Evolutionary conservation across 495 filamentous ascomycete species (phyloP), one percentile per base, ranked within the genome.

Genomic region (Evernia prunastri): DNA sequence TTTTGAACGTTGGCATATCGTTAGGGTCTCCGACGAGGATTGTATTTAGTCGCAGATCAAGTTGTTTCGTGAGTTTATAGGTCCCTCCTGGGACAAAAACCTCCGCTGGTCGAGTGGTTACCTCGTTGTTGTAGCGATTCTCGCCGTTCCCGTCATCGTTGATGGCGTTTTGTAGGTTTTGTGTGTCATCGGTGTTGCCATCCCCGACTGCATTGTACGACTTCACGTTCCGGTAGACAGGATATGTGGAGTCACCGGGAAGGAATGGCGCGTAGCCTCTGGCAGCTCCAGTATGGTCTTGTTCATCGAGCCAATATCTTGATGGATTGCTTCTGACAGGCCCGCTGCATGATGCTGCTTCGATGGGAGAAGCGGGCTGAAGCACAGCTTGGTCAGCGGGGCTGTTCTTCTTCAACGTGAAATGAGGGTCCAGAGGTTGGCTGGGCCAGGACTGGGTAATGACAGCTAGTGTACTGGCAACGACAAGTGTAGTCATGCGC

Each of bases 221-320:
- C 57, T 80, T 78, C 0, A 79, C 82, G 58, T 85, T 84, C 9
- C 85, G 77, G 63, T 83, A 86, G 0, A 86, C 80, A 3, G 81
- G 74, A 59, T 84, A 87, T 0, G 61, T 59, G 20, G 68, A 61
- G 42, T 78, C 72, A 23, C 64, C 67, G 31, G 45, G 45, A 27
- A 70, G 66, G 53, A 76, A 79, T 1, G 81, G 79, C 3, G 76
- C 77, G 35, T 72, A 71, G 5, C 75, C 76, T 9, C 73, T 66
- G 7, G 68, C 74, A 4, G 6, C 10, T 27, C 45, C 45, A 11
- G 45, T 51, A 3, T 51, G 45, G 23, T 51, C 45, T 27, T 51
- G 45, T 29, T 51, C 23, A 27, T 29, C 45, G 12, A 51, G 45
- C 45, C 45, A 51, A 27, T 51, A 51, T 5, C 0, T 15, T 15